phyloP scores from a whole-genome alignment of 306 rosid genomes.

The Vigna trinervia region DNA sequence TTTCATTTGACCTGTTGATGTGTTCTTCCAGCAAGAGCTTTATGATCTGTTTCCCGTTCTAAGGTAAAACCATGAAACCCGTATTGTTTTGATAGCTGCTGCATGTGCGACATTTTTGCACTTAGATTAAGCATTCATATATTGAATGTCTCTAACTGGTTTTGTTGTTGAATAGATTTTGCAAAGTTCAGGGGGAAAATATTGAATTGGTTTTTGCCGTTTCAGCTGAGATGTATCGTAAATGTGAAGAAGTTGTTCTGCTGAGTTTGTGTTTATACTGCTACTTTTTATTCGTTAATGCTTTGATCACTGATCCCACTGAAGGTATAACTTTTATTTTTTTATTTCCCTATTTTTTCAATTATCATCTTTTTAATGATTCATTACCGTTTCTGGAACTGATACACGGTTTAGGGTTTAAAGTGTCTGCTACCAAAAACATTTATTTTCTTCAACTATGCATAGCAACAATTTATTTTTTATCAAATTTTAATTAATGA shows the following conservation, averaged over 20 bases:
- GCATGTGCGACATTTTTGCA: not conserved
- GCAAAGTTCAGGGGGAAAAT: conserved; percentile 20
- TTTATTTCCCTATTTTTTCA: too few species aligned
- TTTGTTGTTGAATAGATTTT: conserved; percentile 40
- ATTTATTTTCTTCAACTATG: too few species aligned
- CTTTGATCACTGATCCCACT: conserved; percentile 57
- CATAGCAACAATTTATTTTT: too few species aligned
- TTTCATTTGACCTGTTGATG: not conserved
- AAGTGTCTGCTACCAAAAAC: too few species aligned
- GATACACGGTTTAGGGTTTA: too few species aligned
- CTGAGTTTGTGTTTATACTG: conserved; percentile 57
- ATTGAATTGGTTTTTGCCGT: too few species aligned
- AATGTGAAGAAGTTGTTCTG: conserved; percentile 46
- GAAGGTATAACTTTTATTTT: conserved; percentile 61
- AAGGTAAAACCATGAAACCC: not conserved
- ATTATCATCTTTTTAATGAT: too few species aligned
- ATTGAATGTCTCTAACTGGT: conserved; percentile 16
- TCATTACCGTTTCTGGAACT: too few species aligned
- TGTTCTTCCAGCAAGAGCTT: conserved; percentile 2
- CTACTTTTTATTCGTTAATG: conserved; percentile 48
- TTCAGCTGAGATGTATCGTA: conserved; percentile 56
- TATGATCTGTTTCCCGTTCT: not conserved
- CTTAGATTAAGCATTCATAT: too few species aligned
- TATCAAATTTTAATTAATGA: too few species aligned
- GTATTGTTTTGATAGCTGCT: conserved; percentile 18